A percentile compares a stretch with the other conserved stretches of the same genome.
Conservation (phyloP, 31 red algal species). For the Porphyra umbilicalis region DNA sequence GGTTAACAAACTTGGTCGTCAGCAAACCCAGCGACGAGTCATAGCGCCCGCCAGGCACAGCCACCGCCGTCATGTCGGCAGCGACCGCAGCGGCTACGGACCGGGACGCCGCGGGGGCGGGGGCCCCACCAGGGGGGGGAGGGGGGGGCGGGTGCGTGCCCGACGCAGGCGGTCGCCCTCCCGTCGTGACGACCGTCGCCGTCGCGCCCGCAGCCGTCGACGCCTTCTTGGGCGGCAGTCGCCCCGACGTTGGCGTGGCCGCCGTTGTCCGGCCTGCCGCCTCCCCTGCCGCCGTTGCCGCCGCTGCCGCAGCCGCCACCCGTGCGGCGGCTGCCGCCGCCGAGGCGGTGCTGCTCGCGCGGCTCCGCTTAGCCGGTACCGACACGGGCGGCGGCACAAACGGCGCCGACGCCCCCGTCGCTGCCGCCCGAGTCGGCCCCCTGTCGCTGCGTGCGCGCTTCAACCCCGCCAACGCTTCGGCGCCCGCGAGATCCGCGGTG, state of each 20-base stretch:
- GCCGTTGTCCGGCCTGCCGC: background rate
- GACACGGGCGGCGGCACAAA: no score
- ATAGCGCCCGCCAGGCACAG: constrained; percentile 36
- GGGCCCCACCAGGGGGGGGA: background rate
- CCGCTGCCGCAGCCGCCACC: background rate
- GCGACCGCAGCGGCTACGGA: background rate
- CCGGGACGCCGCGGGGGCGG: background rate
- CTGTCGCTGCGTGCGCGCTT: background rate
- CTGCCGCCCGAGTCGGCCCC: background rate
- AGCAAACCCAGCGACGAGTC: constrained; percentile 85
- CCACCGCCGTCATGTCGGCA: background rate
- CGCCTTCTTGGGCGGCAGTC: no score
- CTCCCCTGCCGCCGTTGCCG: background rate
- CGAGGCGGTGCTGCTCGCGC: background rate
- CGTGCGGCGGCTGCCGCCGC: background rate
- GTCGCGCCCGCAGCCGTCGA: no score
- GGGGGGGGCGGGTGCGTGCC: background rate
- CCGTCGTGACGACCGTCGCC: no score
- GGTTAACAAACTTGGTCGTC: constrained; percentile 95
- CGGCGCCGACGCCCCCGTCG: no score
- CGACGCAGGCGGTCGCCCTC: no score
- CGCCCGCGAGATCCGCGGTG: background rate
- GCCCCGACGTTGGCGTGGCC: background rate
- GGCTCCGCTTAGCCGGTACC: background rate
- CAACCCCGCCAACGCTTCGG: background rate